Evolutionary conservation across 2,329 filamentous ascomycete genomes (phyloP).

Genomic region (Talaromyces sp.): DNA sequence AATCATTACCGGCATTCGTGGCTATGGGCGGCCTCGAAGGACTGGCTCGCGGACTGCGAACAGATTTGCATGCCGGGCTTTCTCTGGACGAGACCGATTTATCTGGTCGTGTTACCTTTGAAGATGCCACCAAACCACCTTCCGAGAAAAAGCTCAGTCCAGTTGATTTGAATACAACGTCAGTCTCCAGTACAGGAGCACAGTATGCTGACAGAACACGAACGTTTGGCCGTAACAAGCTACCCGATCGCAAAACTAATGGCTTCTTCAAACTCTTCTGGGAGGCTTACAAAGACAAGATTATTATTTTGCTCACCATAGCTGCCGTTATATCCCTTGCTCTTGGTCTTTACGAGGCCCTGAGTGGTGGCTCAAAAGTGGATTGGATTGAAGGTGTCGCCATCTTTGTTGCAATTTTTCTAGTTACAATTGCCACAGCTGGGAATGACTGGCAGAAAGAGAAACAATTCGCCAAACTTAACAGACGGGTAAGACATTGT

Average conservation of each 20-base stretch:
- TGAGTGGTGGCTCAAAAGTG: constrained; percentile 47
- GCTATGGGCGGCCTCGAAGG: constrained; percentile 73
- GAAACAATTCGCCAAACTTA: constrained; percentile 60
- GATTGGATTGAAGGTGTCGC: constrained; percentile 67
- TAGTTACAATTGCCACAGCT: constrained; percentile 60
- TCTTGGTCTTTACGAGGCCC: constrained; percentile 65
- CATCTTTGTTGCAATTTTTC: constrained; percentile 61
- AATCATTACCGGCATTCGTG: constrained; percentile 77
- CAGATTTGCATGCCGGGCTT: constrained; percentile 67
- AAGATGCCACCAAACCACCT: constrained; percentile 54
- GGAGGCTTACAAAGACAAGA: constrained; percentile 70
- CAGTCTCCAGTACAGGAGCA: background rate
- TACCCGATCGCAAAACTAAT: constrained; percentile 61
- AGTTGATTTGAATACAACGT: constrained; percentile 14
- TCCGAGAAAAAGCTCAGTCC: constrained; percentile 6
- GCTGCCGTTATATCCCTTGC: constrained; percentile 66
- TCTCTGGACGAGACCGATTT: constrained; percentile 69
- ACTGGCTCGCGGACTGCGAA: constrained; percentile 72
- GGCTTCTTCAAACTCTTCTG: constrained; percentile 59
- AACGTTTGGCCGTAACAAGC: constrained; percentile 56
- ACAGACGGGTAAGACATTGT: constrained; percentile 38
- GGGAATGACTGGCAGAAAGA: constrained; percentile 67
- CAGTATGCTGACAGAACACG: constrained; percentile 55
- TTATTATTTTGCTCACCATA: constrained; percentile 64
- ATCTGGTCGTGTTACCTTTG: constrained; percentile 64